A percentile compares a stretch with the other conserved stretches of the same genome.
Evolutionary conservation across 306 rosid species (phyloP).

Genomic region (Sophora flavescens): DNA sequence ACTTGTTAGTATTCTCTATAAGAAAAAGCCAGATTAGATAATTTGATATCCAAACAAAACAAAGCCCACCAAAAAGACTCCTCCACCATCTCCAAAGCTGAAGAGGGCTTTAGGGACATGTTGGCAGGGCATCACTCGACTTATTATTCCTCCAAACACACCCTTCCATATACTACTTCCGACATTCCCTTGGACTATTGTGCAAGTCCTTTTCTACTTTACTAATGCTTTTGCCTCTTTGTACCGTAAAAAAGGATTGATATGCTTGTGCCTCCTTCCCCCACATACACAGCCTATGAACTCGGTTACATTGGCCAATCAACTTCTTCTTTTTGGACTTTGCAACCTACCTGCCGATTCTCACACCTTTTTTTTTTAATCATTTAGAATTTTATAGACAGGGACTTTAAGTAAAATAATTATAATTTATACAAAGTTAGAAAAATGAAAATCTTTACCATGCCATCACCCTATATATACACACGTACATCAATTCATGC

Average conservation of each 20-base stretch:
- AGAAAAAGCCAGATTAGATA: constrained; percentile 13
- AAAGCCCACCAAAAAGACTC: constrained; percentile 49
- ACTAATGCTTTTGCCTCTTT: constrained; percentile 57
- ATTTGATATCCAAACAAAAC: constrained; percentile 22
- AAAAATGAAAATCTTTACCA: constrained; percentile 47
- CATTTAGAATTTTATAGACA: constrained; percentile 58
- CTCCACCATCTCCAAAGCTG: constrained; percentile 51
- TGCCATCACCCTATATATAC: constrained; percentile 50
- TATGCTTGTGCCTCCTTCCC: constrained; percentile 55
- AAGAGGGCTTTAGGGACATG: constrained; percentile 54
- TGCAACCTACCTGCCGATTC: constrained; percentile 71
- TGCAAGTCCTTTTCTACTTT: constrained; percentile 55
- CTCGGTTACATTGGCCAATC: constrained; percentile 70
- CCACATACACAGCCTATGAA: constrained; percentile 48
- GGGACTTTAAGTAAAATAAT: constrained; percentile 22
- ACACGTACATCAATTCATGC: constrained; percentile 32
- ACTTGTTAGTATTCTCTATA: no score
- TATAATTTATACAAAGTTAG: constrained; percentile 11
- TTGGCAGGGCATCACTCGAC: constrained; percentile 64
- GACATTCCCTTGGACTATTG: constrained; percentile 81
- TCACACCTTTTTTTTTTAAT: constrained; percentile 55
- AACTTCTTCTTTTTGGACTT: constrained; percentile 77
- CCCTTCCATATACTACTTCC: constrained; percentile 83
- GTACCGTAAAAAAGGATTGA: constrained; percentile 43
- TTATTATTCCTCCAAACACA: constrained; percentile 85